Percentiles rank a stretch among this genome's conserved stretches.
Conservation (phyloP, 305 asterid genomes). For the Solanum hybrid region DNA sequence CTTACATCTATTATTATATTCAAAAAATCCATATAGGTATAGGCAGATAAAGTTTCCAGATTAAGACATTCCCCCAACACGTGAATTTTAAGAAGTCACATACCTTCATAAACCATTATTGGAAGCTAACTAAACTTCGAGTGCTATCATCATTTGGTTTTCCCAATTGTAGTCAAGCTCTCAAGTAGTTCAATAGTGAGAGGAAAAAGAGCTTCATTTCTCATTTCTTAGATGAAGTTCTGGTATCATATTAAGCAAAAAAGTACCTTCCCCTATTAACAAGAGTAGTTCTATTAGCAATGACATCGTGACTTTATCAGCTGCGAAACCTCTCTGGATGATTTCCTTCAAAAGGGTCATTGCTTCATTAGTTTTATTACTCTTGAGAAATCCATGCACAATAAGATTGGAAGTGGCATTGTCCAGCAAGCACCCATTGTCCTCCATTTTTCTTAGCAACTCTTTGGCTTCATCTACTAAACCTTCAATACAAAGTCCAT, state of each 20-base stretch:
- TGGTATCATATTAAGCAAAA: neutral
- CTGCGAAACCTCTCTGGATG: conserved; percentile 1
- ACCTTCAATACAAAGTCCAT: conserved; percentile 12
- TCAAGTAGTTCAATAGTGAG: neutral
- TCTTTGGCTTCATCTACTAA: conserved; percentile 5
- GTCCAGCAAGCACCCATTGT: neutral
- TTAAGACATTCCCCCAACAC: neutral
- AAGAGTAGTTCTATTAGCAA: neutral
- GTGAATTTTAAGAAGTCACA: neutral
- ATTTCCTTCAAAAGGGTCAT: conserved; percentile 10
- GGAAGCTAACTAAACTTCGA: neutral
- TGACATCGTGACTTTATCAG: neutral
- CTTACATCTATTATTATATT: neutral
- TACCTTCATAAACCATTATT: neutral
- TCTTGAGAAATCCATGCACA: conserved; percentile 1
- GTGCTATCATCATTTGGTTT: neutral
- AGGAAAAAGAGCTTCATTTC: neutral
- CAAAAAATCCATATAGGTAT: neutral
- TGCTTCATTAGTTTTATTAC: neutral
- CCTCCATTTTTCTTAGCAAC: conserved; percentile 1
- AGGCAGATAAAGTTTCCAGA: neutral
- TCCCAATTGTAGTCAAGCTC: neutral
- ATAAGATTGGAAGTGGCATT: conserved; percentile 12
- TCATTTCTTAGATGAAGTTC: neutral
- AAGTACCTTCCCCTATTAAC: neutral